Evolutionary conservation across 345 rosid species (phyloP).

Genomic region (Bruguiera parviflora): DNA sequence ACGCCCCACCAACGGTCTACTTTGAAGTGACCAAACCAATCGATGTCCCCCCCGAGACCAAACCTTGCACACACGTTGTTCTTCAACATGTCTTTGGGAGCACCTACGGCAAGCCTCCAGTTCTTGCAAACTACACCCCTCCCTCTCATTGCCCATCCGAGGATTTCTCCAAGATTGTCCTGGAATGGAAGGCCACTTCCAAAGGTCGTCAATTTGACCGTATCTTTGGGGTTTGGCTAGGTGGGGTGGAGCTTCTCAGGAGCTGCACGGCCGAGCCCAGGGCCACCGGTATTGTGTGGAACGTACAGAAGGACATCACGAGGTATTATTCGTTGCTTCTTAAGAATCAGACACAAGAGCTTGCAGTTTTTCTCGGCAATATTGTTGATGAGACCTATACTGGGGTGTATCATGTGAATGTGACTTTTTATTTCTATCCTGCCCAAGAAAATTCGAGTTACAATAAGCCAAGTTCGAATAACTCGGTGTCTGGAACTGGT

Average conservation of each 20-base stretch:
- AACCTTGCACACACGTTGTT: conserved; percentile 50
- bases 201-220: conserved; percentile 80
- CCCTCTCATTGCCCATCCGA: conserved; percentile 54
- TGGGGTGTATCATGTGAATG: conserved; percentile 71
- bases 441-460: conserved; percentile 15
- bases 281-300: conserved; percentile 68
- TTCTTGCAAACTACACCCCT: conserved; percentile 59
- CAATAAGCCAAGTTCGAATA: conserved; percentile 3
- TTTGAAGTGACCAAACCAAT: conserved; percentile 80
- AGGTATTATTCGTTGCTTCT: conserved; percentile 71
- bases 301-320: conserved; percentile 68
- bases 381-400: conserved; percentile 59
- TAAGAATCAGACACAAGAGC: conserved; percentile 46
- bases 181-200: conserved; percentile 76
- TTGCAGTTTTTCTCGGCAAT: conserved; percentile 72
- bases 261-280: conserved; percentile 95
- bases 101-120: conserved; percentile 68
- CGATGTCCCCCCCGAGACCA: conserved; percentile 31
- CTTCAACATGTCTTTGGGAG: conserved; percentile 70
- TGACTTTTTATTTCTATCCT: conserved; percentile 66
- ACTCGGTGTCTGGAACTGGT: conserved; percentile 26
- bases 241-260: conserved; percentile 85
- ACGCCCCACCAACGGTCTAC: conserved; percentile 49
- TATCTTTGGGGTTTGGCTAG: conserved; percentile 84
- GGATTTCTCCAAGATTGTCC: conserved; percentile 62